phyloP scores from a whole-genome alignment of 1,139 yeast species.

The Komagataea norvegica region DNA sequence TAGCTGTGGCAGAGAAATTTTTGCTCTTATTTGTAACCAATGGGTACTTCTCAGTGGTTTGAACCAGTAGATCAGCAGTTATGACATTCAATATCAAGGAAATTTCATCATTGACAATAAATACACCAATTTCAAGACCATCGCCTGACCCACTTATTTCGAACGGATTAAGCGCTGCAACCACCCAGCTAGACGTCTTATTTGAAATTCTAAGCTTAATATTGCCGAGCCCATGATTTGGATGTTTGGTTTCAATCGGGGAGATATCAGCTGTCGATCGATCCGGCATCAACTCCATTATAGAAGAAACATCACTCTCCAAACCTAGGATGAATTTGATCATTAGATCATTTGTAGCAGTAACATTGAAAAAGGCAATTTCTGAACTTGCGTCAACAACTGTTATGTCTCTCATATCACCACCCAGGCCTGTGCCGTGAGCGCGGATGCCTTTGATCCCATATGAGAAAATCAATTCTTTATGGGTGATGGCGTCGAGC shows the following conservation, averaged over 20 bases:
- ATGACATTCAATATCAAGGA: not conserved
- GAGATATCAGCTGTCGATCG: too few relatives aligned
- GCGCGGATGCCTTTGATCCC: not conserved
- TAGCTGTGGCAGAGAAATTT: not conserved
- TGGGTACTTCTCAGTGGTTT: slow-evolving; percentile 1
- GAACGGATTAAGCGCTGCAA: slow-evolving; percentile 1
- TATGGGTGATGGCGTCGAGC: not conserved
- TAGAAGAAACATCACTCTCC: not conserved
- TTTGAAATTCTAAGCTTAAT: slow-evolving; percentile 1
- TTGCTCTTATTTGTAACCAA: not conserved
- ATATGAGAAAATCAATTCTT: not conserved
- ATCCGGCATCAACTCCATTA: not conserved
- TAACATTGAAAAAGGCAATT: not conserved
- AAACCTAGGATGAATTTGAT: not conserved
- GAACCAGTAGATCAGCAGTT: not conserved
- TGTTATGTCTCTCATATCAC: not conserved
- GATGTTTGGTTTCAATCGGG: too few relatives aligned
- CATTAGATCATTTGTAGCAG: not conserved
- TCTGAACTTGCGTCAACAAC: not conserved
- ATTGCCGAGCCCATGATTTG: too few relatives aligned
- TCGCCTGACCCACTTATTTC: slow-evolving; percentile 4
- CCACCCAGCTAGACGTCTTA: slow-evolving; percentile 1
- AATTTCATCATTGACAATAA: not conserved
- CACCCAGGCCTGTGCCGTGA: not conserved
- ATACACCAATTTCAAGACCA: slow-evolving; percentile 1